Conservation (phyloP, 768 basidiomycete species). For the Amanita pallidorosea region DNA sequence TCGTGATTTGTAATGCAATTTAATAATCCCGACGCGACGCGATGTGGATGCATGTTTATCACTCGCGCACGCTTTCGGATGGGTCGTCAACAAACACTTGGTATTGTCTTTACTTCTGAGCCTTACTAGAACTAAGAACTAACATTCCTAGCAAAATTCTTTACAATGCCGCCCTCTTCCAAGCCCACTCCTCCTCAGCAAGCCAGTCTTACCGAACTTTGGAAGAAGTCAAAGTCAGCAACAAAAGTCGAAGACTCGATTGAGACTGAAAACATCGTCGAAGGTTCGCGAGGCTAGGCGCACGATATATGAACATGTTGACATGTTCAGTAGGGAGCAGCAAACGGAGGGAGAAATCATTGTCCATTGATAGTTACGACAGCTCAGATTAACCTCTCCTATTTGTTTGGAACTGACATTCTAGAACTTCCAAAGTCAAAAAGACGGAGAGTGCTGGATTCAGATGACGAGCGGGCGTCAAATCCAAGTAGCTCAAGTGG, state of each 20-base stretch:
- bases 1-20: neutral
- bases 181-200: conserved; percentile 68
- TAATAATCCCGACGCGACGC: conserved; percentile 22
- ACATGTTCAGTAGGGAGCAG: conserved; percentile 23
- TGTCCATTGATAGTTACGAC: conserved; percentile 8
- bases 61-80: conserved; percentile 32
- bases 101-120: conserved; percentile 20
- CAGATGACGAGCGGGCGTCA: conserved; percentile 38
- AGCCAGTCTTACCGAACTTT: conserved; percentile 68
- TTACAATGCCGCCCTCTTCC: conserved; percentile 57
- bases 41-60: conserved; percentile 35
- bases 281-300: neutral
- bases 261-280: neutral
- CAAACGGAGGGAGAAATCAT: conserved; percentile 25
- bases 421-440: conserved; percentile 30
- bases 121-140: conserved; percentile 1
- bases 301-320: neutral
- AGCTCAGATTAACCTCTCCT: neutral
- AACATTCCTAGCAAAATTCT: conserved; percentile 51
- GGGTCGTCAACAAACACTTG: conserved; percentile 68
- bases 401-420: neutral
- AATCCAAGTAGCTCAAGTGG: conserved; percentile 3
- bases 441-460: conserved; percentile 41
- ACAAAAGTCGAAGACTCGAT: conserved; percentile 15
- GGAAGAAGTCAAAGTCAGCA: conserved; percentile 27